These are phyloP conservation scores for Cicer pinnatifidum DNA, from an alignment of 306 rosid species.

Conservation along the genomic window DNA sequence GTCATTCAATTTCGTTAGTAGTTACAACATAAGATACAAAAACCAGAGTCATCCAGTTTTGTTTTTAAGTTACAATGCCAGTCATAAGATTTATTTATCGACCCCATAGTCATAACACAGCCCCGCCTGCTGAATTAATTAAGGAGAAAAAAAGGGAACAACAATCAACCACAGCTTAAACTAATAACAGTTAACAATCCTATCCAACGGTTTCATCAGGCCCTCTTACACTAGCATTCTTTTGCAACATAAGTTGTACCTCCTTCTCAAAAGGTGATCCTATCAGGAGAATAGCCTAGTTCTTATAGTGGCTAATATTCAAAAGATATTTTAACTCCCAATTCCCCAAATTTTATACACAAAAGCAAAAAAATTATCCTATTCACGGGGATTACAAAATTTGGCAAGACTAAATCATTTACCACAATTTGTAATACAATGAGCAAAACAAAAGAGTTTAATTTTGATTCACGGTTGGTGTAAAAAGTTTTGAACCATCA, in stretches of 20 bases:
- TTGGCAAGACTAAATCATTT: not conserved
- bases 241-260: not conserved
- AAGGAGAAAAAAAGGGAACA: not conserved
- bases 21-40: not conserved
- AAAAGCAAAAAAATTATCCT: not conserved
- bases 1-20: conserved; percentile 1
- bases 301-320: not conserved
- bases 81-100: not conserved
- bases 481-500: no score
- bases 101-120: not conserved
- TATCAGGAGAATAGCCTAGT: not conserved
- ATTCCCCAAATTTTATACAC: not conserved
- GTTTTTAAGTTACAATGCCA: not conserved
- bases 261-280: conserved; percentile 4
- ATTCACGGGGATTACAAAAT: not conserved
- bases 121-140: not conserved
- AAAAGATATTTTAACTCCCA: not conserved
- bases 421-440: no score
- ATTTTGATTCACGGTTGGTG: no score
- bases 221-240: not conserved
- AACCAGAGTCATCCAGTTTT: conserved; percentile 2
- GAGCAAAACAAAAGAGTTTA: no score
- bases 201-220: conserved; percentile 13
- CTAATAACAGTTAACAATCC: conserved; percentile 6
- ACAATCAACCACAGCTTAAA: not conserved